Conservation (phyloP, 768 basidiomycete genomes). For the Amanita rubescens region DNA sequence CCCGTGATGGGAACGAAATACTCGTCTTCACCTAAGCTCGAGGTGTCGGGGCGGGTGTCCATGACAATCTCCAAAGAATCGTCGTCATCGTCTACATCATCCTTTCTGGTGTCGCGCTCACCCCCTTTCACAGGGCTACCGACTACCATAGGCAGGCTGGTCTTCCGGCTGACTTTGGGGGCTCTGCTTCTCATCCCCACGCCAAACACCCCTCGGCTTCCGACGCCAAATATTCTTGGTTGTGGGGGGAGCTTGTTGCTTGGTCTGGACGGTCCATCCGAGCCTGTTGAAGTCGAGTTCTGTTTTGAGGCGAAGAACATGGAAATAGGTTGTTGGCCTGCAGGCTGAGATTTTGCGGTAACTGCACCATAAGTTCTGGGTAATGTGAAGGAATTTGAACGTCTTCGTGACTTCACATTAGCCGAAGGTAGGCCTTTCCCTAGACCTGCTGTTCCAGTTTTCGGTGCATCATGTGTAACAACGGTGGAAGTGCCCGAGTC, state of each 20-base stretch:
- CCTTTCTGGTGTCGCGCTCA: slow-evolving; percentile 12
- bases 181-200: slow-evolving; percentile 22
- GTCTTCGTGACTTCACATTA: not conserved
- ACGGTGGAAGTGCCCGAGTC: slow-evolving; percentile 14
- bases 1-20: slow-evolving; percentile 2
- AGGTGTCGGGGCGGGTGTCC: slow-evolving; percentile 7
- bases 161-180: slow-evolving; percentile 38
- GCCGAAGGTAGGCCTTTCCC: slow-evolving; percentile 10
- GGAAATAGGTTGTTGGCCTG: slow-evolving; percentile 22
- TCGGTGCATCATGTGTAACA: slow-evolving; percentile 17
- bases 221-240: slow-evolving; percentile 21
- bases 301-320: slow-evolving; percentile 16
- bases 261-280: slow-evolving; percentile 10
- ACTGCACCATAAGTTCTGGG: slow-evolving; percentile 1
- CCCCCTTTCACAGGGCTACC: slow-evolving; percentile 44
- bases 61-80: slow-evolving; percentile 5
- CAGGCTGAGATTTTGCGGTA: slow-evolving; percentile 10
- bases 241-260: slow-evolving; percentile 10
- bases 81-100: not conserved
- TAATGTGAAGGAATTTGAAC: slow-evolving; percentile 1
- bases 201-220: slow-evolving; percentile 15
- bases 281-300: slow-evolving; percentile 3
- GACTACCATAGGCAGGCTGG: slow-evolving; percentile 37
- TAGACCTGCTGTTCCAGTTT: slow-evolving; percentile 13
- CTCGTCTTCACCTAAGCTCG: slow-evolving; percentile 5